Percentiles rank a stretch among this genome's conserved stretches.
phyloP scores from a whole-genome alignment of 345 rosid species.

The Pugionium dolabratum region DNA sequence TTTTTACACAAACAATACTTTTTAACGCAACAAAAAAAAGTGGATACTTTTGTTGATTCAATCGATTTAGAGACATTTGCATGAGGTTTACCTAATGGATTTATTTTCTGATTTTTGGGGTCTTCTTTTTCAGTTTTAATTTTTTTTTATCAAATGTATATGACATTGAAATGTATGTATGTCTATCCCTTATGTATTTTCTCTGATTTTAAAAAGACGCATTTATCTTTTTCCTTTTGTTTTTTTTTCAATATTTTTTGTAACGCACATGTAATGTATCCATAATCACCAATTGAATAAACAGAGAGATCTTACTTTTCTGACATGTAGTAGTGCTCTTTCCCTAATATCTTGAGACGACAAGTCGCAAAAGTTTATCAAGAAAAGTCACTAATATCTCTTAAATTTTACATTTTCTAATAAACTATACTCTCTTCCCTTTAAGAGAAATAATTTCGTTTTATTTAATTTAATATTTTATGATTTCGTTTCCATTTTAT shows the following conservation, averaged over 20 bases:
- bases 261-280: slow-evolving; percentile 33
- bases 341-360: no score
- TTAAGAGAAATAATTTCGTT: no score
- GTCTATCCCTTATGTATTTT: slow-evolving; percentile 30
- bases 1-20: neutral
- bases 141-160: slow-evolving; percentile 34
- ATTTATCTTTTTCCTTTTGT: slow-evolving; percentile 5
- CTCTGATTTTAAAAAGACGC: slow-evolving; percentile 1
- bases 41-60: slow-evolving; percentile 29
- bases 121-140: slow-evolving; percentile 21
- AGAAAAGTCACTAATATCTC: no score
- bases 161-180: slow-evolving; percentile 33
- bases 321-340: no score
- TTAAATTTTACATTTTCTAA: no score
- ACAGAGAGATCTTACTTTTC: slow-evolving; percentile 8
- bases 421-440: no score
- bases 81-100: slow-evolving; percentile 17
- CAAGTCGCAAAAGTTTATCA: no score
- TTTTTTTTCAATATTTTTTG: slow-evolving; percentile 28
- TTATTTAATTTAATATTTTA: no score
- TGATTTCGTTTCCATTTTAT: no score
- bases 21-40: slow-evolving; percentile 28
- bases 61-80: slow-evolving; percentile 24
- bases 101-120: slow-evolving; percentile 14
- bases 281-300: slow-evolving; percentile 32